phyloP scores from a whole-genome alignment of 2,329 filamentous ascomycete species.

The Stagonosporopsis chrysanthemi region DNA sequence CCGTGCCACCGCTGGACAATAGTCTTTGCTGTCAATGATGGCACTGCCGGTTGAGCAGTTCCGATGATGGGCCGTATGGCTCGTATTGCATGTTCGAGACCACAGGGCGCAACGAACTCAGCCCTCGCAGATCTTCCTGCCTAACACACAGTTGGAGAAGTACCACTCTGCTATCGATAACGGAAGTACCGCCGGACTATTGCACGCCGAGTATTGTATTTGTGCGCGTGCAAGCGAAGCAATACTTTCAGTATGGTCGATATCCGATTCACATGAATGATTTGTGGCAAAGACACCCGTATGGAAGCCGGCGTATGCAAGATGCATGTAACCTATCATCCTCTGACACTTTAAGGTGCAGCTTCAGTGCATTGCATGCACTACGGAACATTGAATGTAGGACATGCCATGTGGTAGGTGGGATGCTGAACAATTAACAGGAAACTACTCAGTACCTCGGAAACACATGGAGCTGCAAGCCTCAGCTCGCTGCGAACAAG shows the following conservation, averaged over 20 bases:
- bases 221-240: not conserved
- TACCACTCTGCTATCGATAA: constrained; percentile 21
- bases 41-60: not conserved
- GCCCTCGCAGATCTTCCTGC: constrained; percentile 26
- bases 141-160: constrained; percentile 2
- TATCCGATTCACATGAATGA: not conserved
- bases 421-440: constrained; percentile 9
- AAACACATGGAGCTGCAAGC: constrained; percentile 29
- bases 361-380: constrained; percentile 12
- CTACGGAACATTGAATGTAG: constrained; percentile 2
- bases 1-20: constrained; percentile 10
- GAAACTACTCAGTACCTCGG: constrained; percentile 4
- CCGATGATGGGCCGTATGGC: constrained; percentile 18
- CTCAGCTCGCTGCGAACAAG: constrained; percentile 23
- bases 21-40: constrained; percentile 1
- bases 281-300: not conserved
- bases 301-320: constrained; percentile 3
- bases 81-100: constrained; percentile 25
- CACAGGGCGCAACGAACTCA: constrained; percentile 37
- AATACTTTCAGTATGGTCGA: not conserved
- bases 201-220: not conserved
- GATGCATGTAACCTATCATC: constrained; percentile 1
- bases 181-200: constrained; percentile 2
- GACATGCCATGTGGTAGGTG: constrained; percentile 3
- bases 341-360: constrained; percentile 7